Conservation (phyloP, 306 rosid species). For the Malus sylvestris region DNA sequence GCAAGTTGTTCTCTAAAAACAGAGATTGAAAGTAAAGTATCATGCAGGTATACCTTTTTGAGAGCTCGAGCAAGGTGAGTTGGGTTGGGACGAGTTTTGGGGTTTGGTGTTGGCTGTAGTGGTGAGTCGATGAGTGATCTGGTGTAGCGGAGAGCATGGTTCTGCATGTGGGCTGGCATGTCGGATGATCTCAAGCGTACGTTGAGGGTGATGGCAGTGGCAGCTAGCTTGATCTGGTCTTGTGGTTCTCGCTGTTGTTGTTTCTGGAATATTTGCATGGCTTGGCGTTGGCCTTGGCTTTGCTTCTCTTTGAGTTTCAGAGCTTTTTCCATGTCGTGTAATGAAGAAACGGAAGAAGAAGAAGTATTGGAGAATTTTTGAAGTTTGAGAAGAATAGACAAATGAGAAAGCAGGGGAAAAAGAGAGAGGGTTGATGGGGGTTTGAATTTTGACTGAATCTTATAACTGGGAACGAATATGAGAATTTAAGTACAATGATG, state of each 20-base stretch:
- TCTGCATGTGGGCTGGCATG: slow-evolving; percentile 58
- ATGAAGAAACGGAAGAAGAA: background rate
- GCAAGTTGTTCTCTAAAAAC: background rate
- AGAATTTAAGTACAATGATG: background rate
- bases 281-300: background rate
- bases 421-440: background rate
- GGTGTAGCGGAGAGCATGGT: slow-evolving; percentile 42
- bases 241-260: background rate
- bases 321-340: background rate
- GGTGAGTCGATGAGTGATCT: slow-evolving; percentile 27
- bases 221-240: slow-evolving; percentile 35
- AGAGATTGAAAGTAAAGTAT: background rate
- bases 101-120: background rate
- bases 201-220: slow-evolving; percentile 47
- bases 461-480: background rate
- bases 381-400: background rate
- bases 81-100: slow-evolving; percentile 29
- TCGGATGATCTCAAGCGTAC: slow-evolving; percentile 54
- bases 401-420: background rate
- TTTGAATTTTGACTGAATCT: background rate
- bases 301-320: background rate
- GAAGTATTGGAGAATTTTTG: background rate
- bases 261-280: background rate
- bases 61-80: slow-evolving; percentile 56
- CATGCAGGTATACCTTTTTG: slow-evolving; percentile 38